Base-by-base conservation (phyloP, 2,329 filamentous ascomycete genomes). In the Ophiostoma populinum region DNA sequence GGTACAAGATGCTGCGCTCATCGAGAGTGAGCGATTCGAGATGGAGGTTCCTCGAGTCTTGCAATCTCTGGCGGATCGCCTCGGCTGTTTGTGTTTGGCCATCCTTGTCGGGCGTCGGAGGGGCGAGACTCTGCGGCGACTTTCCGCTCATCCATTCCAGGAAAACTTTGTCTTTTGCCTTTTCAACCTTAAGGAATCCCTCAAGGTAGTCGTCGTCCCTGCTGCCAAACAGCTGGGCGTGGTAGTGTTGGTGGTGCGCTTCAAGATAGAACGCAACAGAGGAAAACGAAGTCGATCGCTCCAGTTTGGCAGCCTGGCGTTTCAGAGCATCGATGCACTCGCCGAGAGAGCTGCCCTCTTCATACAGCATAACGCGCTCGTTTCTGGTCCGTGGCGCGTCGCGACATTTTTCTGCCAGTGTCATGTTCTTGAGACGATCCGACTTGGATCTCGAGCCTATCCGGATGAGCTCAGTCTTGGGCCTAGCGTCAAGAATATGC, bases 361-460 rank as follows among this genome's bases (percentile, higher is more conserved):
- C 43, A 34, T 52, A 57, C 1, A 54, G 18, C 0, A 45, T 43
- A 0, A 38, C 40, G 18, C 51, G 58, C 40, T 65, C 58, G 0
- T 49, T 39, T n/a, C 49, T 57, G 1, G 62, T 67, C 8, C 50
- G 48, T 2, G 47, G 43, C 7, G 50, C 44, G 1, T 42, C 36
- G 11, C 46, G 40, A 2, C 46, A 46, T 5, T 67, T 51, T 0
- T 43, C 39, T 0, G 59, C 53, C 6, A 79, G 56, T 36, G 69
- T 75, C n/a, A 64, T 47, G 0, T 47, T 46, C 7, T 62, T 46
- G 1, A 80, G 50, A 2, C 51, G 44, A 20, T 66, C 59, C 0
- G 68, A 72, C 39, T 71, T 69, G 2, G 63, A 71, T 12, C 61
- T 60, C 1, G 59, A 62, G 0, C 76, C 75, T 5, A 81, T 67